phyloP scores from a whole-genome alignment of 164 flowering plant species.

The Nymphaea thermarum region DNA sequence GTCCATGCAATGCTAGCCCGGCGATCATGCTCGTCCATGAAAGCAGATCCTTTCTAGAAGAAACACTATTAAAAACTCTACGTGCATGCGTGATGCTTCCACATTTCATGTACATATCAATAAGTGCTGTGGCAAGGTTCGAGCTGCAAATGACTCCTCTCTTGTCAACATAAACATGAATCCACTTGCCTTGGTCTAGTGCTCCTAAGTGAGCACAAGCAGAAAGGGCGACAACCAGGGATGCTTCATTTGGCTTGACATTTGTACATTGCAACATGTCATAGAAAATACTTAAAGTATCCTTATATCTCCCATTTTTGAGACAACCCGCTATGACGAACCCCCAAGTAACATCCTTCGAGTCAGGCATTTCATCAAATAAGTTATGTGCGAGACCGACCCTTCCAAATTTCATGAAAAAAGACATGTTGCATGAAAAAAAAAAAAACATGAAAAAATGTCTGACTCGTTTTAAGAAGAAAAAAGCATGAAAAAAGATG shows the following conservation, averaged over 20 bases:
- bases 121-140: constrained; percentile 35
- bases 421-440: too few relatives aligned
- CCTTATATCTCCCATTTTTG: constrained; percentile 18
- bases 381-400: constrained; percentile 20
- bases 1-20: constrained; percentile 35
- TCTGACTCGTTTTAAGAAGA: too few relatives aligned
- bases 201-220: constrained; percentile 57
- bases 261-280: constrained; percentile 19
- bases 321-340: constrained; percentile 43
- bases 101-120: constrained; percentile 64
- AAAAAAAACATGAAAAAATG: too few relatives aligned
- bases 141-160: constrained; percentile 13
- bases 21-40: constrained; percentile 38
- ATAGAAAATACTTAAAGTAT: constrained; percentile 29
- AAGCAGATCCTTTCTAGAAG: constrained; percentile 16
- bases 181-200: constrained; percentile 41
- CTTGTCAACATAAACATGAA: constrained; percentile 27
- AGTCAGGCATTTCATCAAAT: constrained; percentile 29
- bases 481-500: too few relatives aligned
- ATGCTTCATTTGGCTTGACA: constrained; percentile 41
- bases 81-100: constrained; percentile 31
- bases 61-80: constrained; percentile 16
- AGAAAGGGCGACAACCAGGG: constrained; percentile 40
- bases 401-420: constrained; percentile 24
- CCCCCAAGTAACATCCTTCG: constrained; percentile 42